phyloP scores from a whole-genome alignment of 179 eudicot genomes.

The Drosera spatulata region DNA sequence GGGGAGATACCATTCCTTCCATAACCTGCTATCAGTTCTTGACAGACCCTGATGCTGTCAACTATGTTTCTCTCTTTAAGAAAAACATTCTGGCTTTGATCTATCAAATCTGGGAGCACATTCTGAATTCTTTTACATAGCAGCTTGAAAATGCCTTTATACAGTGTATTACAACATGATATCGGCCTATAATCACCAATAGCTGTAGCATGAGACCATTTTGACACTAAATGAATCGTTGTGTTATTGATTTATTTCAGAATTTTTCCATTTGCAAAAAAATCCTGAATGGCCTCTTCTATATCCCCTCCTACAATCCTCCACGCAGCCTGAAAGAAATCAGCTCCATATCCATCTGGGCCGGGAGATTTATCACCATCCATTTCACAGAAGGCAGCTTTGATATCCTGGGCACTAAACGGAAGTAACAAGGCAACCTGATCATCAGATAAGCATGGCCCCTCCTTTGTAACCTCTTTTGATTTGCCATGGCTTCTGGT shows the following conservation, averaged over 20 bases:
- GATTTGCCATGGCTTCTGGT: no score
- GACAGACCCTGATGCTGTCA: no score
- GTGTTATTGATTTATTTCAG: not conserved
- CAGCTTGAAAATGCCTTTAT: not conserved
- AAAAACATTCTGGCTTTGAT: no score
- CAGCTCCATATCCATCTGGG: not conserved
- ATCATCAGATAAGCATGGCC: not conserved
- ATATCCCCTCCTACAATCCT: not conserved
- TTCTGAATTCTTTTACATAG: no score
- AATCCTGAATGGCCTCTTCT: not conserved
- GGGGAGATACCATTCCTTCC: no score
- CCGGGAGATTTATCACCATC: not conserved
- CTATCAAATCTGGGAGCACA: no score
- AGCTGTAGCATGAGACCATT: not conserved
- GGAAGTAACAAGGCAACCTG: not conserved
- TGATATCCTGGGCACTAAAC: not conserved
- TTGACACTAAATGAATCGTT: not conserved
- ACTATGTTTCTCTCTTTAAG: no score
- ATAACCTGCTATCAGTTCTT: no score
- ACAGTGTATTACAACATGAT: not conserved
- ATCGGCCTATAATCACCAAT: not conserved
- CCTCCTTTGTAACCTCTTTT: no score
- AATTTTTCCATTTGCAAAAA: not conserved
- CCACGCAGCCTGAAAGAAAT: not conserved
- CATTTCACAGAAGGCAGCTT: not conserved